A percentile compares a stretch with the other conserved stretches of the same genome.
Conservation (phyloP, 441 rosid genomes). For the Erodium texanum region DNA sequence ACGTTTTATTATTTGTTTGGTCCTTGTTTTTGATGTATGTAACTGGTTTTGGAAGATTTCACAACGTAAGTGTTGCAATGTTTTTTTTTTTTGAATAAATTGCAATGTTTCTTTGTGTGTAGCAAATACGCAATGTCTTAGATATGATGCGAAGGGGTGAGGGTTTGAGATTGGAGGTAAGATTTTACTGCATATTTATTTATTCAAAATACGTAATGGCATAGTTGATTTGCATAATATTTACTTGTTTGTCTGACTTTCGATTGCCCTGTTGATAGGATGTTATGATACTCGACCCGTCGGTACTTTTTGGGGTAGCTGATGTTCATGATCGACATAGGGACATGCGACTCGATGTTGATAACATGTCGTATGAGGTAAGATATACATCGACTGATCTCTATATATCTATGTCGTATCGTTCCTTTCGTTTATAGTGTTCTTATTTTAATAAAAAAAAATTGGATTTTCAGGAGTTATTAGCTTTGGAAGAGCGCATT, state of each 20-base stretch:
- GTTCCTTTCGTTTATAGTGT: too few species aligned
- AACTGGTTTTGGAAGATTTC: too few species aligned
- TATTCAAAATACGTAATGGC: not conserved
- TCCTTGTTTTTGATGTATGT: not conserved
- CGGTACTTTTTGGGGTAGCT: slow-evolving; percentile 49
- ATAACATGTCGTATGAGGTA: slow-evolving; percentile 96
- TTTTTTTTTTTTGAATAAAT: too few species aligned
- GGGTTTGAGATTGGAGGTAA: slow-evolving; percentile 71
- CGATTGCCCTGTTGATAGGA: slow-evolving; percentile 40
- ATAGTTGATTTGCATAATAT: not conserved
- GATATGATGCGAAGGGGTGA: slow-evolving; percentile 85
- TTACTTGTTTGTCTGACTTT: not conserved
- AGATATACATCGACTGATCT: not conserved
- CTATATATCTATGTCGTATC: not conserved
- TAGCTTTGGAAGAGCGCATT: slow-evolving; percentile 83
- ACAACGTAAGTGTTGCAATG: too few species aligned
- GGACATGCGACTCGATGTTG: slow-evolving; percentile 96
- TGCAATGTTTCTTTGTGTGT: slow-evolving; percentile 9
- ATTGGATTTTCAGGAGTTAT: slow-evolving; percentile 53
- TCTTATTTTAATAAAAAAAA: not conserved
- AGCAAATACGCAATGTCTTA: slow-evolving; percentile 68
- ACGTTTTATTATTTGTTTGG: not conserved
- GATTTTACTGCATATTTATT: not conserved
- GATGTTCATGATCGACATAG: slow-evolving; percentile 71
- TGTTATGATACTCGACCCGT: slow-evolving; percentile 71